Base-by-base conservation (phyloP, 106 monocot species). In the Dioscorea zingiberensis region DNA sequence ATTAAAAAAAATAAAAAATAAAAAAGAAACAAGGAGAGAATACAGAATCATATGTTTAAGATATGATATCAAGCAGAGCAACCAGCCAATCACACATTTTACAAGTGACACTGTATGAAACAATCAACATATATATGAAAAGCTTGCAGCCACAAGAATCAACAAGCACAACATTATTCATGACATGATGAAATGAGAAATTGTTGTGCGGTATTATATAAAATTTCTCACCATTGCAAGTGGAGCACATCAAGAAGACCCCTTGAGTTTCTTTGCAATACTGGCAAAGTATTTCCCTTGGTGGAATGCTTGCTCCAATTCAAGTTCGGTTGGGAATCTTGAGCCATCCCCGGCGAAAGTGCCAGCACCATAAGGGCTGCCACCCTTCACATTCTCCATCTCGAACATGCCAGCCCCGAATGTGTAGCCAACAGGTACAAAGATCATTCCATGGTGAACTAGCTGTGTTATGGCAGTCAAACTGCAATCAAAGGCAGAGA, bases 401-500 rank as follows among this genome's bases (percentile, higher is more conserved):
- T 86, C 93, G 59, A 84, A 93, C 93, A 86, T 93, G 14, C 81
- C 81, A 9, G 93, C 93, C 4, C 93, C 85, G 11, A 81, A 81
- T 0, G 89, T 93, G 76, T 89, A 93, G 14, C 89, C 93, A 13
- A 89, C 60, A 5, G 89, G 93, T 19, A 93, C 93, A 26, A 81
- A 93, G 70, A 93, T 89, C 83, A 93, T 89, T 17, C 93, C 93
- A 56, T 93, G 93, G 66, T 89, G 89, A 2, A 48, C 69, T 48
- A 93, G 71, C 77, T 89, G 93, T 27, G 93, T 86, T 25, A 89
- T 72, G 12, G 93, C 80, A 6, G 93, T 93, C 83, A 89, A 71
- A 57, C 86, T 84, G 85, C 65, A 77, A 25, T 51, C 7, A 27
- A 18, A 67, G 23, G 27, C 17, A 44, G 60, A 47, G 49, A 18